Evolutionary conservation across 768 basidiomycete genomes (phyloP).

Genomic region (Saitozyma podzolica): DNA sequence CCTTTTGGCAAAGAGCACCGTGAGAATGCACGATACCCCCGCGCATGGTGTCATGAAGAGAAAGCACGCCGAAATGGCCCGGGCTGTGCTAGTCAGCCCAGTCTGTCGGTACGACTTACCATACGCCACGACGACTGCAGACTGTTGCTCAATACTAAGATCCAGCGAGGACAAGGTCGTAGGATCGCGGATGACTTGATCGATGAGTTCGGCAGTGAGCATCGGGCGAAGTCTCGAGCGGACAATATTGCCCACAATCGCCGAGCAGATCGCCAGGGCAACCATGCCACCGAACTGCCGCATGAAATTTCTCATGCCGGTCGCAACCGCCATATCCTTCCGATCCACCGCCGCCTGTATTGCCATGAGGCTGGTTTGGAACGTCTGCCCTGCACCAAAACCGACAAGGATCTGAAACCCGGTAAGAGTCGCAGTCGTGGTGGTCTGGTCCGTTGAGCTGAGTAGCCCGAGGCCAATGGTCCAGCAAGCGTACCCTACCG

Average conservation of each 20-base stretch:
- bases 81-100: conserved; percentile 11
- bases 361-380: conserved; percentile 47
- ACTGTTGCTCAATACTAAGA: conserved; percentile 6
- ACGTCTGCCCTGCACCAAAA: conserved; percentile 60
- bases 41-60: conserved; percentile 57
- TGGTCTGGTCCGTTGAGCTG: conserved; percentile 61
- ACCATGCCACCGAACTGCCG: conserved; percentile 68
- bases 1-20: conserved; percentile 63
- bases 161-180: conserved; percentile 16
- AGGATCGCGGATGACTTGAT: conserved; percentile 23
- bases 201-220: conserved; percentile 3
- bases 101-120: conserved; percentile 4
- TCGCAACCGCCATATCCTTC: conserved; percentile 71
- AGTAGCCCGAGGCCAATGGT: conserved; percentile 66
- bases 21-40: conserved; percentile 59
- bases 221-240: neutral
- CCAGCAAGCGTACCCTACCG: conserved; percentile 67
- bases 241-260: conserved; percentile 17
- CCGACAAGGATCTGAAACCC: conserved; percentile 64
- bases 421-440: conserved; percentile 60
- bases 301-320: conserved; percentile 59
- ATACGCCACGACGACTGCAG: conserved; percentile 15
- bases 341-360: conserved; percentile 70
- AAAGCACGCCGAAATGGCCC: conserved; percentile 55
- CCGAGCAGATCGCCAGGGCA: conserved; percentile 56